Base-by-base conservation (phyloP, 139 green algal species). In the Picochlorum sp. region DNA sequence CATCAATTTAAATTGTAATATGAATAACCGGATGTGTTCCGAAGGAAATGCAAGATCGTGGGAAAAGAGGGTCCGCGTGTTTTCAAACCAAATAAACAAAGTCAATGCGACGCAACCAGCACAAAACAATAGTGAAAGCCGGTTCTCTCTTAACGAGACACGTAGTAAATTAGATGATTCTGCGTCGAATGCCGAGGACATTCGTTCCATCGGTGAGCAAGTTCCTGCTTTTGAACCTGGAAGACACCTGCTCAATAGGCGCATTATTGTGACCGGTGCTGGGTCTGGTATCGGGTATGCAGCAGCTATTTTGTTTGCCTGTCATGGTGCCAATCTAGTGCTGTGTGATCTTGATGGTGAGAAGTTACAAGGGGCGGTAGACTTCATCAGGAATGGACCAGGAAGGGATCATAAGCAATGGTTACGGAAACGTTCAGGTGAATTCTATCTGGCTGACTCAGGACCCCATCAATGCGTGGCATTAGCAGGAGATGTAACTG, bases 271-370 rank as follows among this genome's bases (percentile, higher is more conserved):
- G 18, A 95, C 87, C 16, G 87, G 87, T 4, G 81, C 79, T 14
- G 88, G 85, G 1, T 80, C 83, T 45, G 89, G 89, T 38, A 82
- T 95, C 30, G 89, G 89, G 6, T 79, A 74, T 26, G 82, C 81
- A 2, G 68, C 84, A 3, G 86, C 88, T 9, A 59, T 76, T 44
- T 65, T 88, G 7, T 83, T 94, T 61, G 83, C 86, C 0, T 24
- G 72, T 41, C 80, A 90, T 14, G 87, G 87, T 15, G 87, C 86
- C 32, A 68, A 66, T 20, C 77, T 94, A 16, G 72, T 91, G 11
- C 69, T 85, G 6, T 72, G 62, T 30, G 88, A 95, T 59, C 56
- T 95, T 8, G 87, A 94, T 56, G 76, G 28, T 6, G 58, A 46
- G 23, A 81, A 78, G 45, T 76, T 79, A 9, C 64, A 84, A 65